Base-by-base conservation (phyloP, 148 eudicot species). In the Rhododendron kiyosumense region DNA sequence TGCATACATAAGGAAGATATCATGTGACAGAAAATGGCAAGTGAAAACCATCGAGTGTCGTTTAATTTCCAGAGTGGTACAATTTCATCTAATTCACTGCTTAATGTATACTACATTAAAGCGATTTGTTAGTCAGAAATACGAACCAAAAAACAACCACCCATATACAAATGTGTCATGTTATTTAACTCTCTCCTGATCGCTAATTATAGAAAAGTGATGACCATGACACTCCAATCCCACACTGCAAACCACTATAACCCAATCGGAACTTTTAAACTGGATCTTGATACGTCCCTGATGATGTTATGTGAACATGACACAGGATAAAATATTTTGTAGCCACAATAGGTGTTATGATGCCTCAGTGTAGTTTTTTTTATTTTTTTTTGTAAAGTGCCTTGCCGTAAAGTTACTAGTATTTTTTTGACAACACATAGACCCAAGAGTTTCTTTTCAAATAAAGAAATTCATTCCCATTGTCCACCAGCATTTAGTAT, bases 1-100 rank as follows among this genome's bases (percentile, higher is more conserved):
- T 90, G 88, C 89, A 80, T 81, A 26, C 17, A 74, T 45, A 67
- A 12, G 73, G 76, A 69, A 43, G 46, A 57, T 17, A 52, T 54
- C 26, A 38, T 22, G 45, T 17, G 67, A 81, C 13, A 52, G n/a
- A 81, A 81, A 81, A 54, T 54, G 43, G 28, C 28, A 48, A 24
- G 43, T 78, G 26, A 69, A 65, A 22, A 24, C 73, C 73, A 22
- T 41, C 34, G 4, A 24, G 20, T 26, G n/a, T 79, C 45, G 30
- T 43, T 77, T 3, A 20, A 81, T 54, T 52, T 51, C 65, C 83
- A 81, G 9, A 5, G 9, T 76, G 79, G 45, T 41, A 38, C 43
- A 38, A 38, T 38, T 38, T 38, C 22, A 17, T 5, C 5, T 38
- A 15, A 36, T 38, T 76, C 48, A 41, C 41, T 6, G 22, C 28